Conservation (phyloP, 495 filamentous ascomycete genomes). For the Lasiosphaeria hispida region DNA sequence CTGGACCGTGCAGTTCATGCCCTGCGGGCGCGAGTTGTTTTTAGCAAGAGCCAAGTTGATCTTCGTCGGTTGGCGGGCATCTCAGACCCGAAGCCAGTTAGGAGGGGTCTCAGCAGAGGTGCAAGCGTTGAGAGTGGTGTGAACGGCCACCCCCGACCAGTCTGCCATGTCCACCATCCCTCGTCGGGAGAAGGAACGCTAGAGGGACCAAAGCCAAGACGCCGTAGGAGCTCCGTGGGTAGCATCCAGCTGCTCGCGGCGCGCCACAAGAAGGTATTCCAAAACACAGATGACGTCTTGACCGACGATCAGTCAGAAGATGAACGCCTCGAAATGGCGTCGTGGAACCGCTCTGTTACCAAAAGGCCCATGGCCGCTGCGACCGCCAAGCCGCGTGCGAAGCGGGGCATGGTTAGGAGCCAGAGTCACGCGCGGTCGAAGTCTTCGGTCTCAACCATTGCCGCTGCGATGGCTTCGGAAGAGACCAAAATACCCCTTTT, state of each 20-base stretch:
- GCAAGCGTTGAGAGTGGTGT: constrained; percentile 11
- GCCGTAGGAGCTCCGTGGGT: constrained; percentile 27
- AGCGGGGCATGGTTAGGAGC: constrained; percentile 26
- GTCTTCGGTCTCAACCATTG: neutral
- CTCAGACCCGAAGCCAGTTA: constrained; percentile 7
- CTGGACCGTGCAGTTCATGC: constrained; percentile 79
- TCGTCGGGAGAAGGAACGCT: constrained; percentile 12
- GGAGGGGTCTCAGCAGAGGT: constrained; percentile 5
- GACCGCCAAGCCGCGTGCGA: constrained; percentile 21
- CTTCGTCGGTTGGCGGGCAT: constrained; percentile 47
- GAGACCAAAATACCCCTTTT: constrained; percentile 9
- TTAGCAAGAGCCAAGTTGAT: constrained; percentile 70
- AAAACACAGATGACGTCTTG: constrained; percentile 20
- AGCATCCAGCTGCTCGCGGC: constrained; percentile 31
- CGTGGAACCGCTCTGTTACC: constrained; percentile 2
- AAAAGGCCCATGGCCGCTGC: neutral
- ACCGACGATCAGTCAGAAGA: constrained; percentile 42
- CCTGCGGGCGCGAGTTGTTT: constrained; percentile 72
- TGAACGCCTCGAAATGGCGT: constrained; percentile 39
- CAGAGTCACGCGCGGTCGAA: constrained; percentile 26
- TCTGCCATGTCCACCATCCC: constrained; percentile 9
- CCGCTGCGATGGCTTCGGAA: neutral
- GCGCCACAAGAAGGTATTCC: constrained; percentile 18
- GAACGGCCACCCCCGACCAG: neutral
- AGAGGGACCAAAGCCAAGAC: constrained; percentile 5